Percentiles rank a stretch among this genome's conserved stretches.
Conservation (phyloP, 768 basidiomycete genomes). For the Phylloporus sp. region DNA sequence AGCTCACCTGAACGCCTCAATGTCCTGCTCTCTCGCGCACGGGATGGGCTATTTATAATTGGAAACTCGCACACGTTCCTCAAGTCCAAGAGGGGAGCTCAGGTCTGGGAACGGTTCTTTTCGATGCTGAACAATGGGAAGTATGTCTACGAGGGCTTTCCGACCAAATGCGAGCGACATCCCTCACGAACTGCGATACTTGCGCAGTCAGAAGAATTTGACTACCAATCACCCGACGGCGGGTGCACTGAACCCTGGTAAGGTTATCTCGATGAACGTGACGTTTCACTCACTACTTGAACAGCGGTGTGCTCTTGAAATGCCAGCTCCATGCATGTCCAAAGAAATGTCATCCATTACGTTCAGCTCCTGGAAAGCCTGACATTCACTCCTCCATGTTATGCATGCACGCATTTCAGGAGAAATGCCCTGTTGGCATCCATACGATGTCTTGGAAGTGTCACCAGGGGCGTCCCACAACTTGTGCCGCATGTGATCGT, state of each 20-base stretch:
- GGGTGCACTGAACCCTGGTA: constrained; percentile 63
- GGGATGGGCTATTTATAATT: constrained; percentile 61
- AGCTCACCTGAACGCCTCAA: constrained; percentile 64
- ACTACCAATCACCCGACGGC: constrained; percentile 54
- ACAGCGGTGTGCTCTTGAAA: constrained; percentile 12
- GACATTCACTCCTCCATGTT: constrained; percentile 30
- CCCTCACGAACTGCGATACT: constrained; percentile 38
- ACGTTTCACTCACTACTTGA: not conserved
- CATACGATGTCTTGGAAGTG: constrained; percentile 49
- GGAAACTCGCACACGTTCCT: constrained; percentile 64
- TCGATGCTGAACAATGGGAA: constrained; percentile 36
- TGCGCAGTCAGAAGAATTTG: constrained; percentile 44
- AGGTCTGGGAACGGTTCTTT: constrained; percentile 52
- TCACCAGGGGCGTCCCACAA: constrained; percentile 33
- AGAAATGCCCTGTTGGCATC: constrained; percentile 38
- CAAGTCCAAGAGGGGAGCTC: constrained; percentile 48
- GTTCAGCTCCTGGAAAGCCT: constrained; percentile 43
- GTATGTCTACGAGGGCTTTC: constrained; percentile 59
- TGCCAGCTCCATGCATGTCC: constrained; percentile 45
- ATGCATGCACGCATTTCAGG: constrained; percentile 38
- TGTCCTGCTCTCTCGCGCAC: constrained; percentile 68
- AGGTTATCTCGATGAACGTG: constrained; percentile 1
- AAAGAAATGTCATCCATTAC: constrained; percentile 56
- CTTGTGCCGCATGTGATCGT: constrained; percentile 46
- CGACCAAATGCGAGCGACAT: constrained; percentile 56